Conservation (phyloP, 306 rosid species). For the Trifolium subterraneum region DNA sequence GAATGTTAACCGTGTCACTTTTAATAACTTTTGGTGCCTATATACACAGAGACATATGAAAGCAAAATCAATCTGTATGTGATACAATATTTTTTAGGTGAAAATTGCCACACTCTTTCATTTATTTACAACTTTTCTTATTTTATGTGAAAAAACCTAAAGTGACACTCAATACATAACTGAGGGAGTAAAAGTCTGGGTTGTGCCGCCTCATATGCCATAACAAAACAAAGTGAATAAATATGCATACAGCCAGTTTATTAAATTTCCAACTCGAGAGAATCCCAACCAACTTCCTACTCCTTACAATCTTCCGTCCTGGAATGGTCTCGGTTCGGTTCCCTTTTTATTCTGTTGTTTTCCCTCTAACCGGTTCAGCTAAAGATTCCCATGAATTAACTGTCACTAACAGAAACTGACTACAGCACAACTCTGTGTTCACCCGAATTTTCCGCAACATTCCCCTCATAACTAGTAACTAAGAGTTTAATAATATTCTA, state of each 20-base stretch:
- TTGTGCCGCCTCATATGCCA: not conserved
- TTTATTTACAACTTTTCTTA: too few species aligned
- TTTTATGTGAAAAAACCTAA: too few species aligned
- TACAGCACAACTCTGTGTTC: not conserved
- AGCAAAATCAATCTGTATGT: conserved; percentile 17
- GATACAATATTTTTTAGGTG: not conserved
- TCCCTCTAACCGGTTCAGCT: not conserved
- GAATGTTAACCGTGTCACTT: conserved; percentile 1
- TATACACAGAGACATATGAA: not conserved
- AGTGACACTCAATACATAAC: too few species aligned
- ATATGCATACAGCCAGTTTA: not conserved
- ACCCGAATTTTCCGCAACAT: not conserved
- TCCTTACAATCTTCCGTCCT: not conserved
- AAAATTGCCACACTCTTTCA: too few species aligned
- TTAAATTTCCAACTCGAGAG: not conserved
- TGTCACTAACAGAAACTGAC: not conserved
- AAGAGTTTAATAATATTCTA: too few species aligned
- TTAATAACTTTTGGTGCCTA: conserved; percentile 1
- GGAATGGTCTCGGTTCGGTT: not conserved
- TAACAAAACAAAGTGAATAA: not conserved
- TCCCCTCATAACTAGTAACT: too few species aligned
- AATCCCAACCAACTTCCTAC: not conserved
- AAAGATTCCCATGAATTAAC: not conserved
- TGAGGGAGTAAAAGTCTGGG: not conserved
- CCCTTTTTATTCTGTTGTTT: not conserved